Base-by-base conservation (phyloP, 306 rosid genomes). In the Echinosophora koreensis region DNA sequence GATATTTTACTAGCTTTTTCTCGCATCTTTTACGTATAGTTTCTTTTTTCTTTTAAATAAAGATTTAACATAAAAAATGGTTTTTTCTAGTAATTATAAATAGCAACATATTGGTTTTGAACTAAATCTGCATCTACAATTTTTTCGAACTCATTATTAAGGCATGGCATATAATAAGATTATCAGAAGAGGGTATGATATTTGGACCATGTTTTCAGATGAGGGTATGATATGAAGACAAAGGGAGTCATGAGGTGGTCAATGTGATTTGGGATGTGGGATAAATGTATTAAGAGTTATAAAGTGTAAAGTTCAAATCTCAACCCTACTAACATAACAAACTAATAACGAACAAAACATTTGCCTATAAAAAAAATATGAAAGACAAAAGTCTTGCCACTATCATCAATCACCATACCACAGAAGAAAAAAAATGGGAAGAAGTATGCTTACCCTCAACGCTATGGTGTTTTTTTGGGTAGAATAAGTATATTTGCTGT, bases 371-470 rank as follows among this genome's bases (percentile, higher is more conserved):
- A 22, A 22, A 22, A 22, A 22, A 22, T n/a, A 22, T 22, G 22
- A 22, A 69, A 76, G 72, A 68, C 42, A 82, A 60, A 76, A 62
- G 57, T 62, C 14, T 22, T 68, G 55, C 77, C 85, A 73, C 65
- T 37, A 66, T 60, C 49, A 1, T 60, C 41, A 62, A 27, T 47
- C 52, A 50, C 71, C 4, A 49, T 70, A 16, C 44, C 61, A 12
- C 52, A 51, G 28, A 27, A 60, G 41, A 16, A 6, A 30, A 46
- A 28, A 4, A 9, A 22, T 4, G 65, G 18, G 4, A 0, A 37
- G 39, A 65, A 16, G 52, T 13, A 71, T 77, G 86, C 82, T 82
- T 82, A 77, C 37, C 67, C 64, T 27, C 79, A 77, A 82, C 79
- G 80, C 80, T 82, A 56, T 22, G 75, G 28, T 18, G 15, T 57